Base-by-base conservation (phyloP, 2,329 filamentous ascomycete genomes). In the Penicillium sp. region DNA sequence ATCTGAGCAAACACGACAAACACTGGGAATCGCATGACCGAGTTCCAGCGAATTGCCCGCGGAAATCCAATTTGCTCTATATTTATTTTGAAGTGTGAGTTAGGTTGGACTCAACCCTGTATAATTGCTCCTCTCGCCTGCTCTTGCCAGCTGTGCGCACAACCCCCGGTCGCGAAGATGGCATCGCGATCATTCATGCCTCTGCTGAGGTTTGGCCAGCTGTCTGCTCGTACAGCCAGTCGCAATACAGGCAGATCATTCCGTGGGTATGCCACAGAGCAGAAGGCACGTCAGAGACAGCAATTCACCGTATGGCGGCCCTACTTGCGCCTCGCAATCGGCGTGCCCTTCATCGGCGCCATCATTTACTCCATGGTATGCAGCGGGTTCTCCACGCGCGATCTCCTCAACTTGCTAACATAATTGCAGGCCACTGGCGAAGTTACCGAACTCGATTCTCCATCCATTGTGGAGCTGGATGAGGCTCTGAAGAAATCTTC, bases 381-480 rank as follows among this genome's bases (percentile, higher is more conserved):
- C n/a, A n/a, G 20, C 15, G 15, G 24, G 10, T 20, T 27, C 32
- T 12, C 24, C 13, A 23, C 7, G 9, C 2, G 5, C n/a, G 6
- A 18, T 9, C 8, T 20, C 2, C 9, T n/a, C 23, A 27, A 38
- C 2, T 10, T 41, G 12, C 50, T 55, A n/a, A 42, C 23, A 9
- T 7, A 8, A 7, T 8, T 13, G 15, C 20, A 70, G 67, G 67
- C 67, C 49, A 71, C 66, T 23, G 66, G 61, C 7, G 67, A 68
- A 54, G 64, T 70, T 31, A 66, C 67, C 12, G 65, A 71, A 42
- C 62, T 71, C 43, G 70, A 72, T 45, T 60, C 67, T 3, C 71
- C 87, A 27, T 81, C 86, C 35, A 88, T 96, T 59, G 90, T 89
- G 62, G 88, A 95, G 66, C 83, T 88, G 62, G 93, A 97, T 70